Evolutionary conservation across 495 filamentous ascomycete genomes (phyloP), one percentile per base, ranked within the genome.

Genomic region (Endocarpon pusillum): DNA sequence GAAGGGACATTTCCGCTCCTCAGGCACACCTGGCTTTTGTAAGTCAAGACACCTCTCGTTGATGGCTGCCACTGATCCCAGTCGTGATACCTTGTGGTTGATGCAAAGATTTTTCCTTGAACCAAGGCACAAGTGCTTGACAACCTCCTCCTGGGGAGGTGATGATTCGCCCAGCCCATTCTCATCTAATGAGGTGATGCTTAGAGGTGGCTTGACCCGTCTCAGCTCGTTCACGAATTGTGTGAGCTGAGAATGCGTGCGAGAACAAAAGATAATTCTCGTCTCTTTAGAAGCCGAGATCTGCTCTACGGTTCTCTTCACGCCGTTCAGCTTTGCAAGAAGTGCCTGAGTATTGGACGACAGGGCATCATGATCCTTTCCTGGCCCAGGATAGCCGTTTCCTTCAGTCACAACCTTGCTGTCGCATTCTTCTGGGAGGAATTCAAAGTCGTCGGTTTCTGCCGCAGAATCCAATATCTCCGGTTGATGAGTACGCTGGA

Each of bases 31-130:
- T 1, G 80, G 59, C 50, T 93, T 75, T 44, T 97, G 89, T 16
- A 96, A 59, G 31, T 96, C 87, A 17, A 91, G 58, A 49, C 89
- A 97, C n/a, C 78, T 62, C 54, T 96, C 89, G 44, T 96, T 97
- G 54, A 97, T 94, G 8, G 85, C 83, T 0, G 78, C 77, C 12
- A 75, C 58, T 41, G 69, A 81, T 1, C 66, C 67, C 8, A 94
- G 66, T 14, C 66, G 69, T 25, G 62, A 58, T 11, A 97, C 87
- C 18, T 71, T 69, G 3, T 79, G 66, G 44, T 96, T 94, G 47
- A 96, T 94, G 52, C 89, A 97, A 2, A 97, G 62, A 39, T 84
- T 85, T 44, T 87, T 93, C 19, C 89, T 67, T 0, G 89, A 94
- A 3, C 87, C 92, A 6, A 97, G 57, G 0, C 84, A 75, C 3